These are phyloP conservation scores for Avena eriantha DNA, from an alignment of 176 grass and related monocot genomes.

Conservation along the genomic window DNA sequence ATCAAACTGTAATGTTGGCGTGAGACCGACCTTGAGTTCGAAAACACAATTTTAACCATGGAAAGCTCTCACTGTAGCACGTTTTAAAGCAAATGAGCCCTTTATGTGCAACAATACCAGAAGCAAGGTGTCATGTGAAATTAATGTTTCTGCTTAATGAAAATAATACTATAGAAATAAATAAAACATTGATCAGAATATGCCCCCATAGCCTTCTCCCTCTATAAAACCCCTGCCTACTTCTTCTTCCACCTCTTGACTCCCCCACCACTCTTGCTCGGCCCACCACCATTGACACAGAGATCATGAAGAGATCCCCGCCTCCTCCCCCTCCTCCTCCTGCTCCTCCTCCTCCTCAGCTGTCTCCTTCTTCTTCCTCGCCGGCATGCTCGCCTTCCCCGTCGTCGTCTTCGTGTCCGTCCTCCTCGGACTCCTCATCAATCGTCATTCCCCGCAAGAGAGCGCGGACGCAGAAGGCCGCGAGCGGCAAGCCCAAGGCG, in stretches of 20 bases:
- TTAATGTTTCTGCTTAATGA: neutral
- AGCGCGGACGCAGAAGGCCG: conserved; percentile 20
- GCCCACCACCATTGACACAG: neutral
- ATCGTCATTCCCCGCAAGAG: conserved; percentile 29
- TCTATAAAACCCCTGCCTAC: conserved; percentile 41
- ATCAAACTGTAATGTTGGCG: neutral
- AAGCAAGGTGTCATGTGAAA: conserved; percentile 18
- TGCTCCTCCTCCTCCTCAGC: neutral
- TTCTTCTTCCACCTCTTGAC: conserved; percentile 19
- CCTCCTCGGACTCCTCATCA: conserved; percentile 50
- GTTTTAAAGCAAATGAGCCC: neutral
- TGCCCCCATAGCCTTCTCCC: neutral
- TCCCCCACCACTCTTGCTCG: conserved; percentile 6
- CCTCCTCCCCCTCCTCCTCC: neutral
- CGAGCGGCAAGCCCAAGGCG: conserved; percentile 32
- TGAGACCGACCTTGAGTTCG: neutral
- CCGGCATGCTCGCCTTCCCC: conserved; percentile 12
- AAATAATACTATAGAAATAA: neutral
- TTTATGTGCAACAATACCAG: conserved; percentile 13
- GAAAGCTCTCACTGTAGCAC: neutral
- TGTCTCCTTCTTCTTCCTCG: conserved; percentile 33
- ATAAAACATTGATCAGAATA: neutral
- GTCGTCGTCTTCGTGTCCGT: conserved; percentile 32
- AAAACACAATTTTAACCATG: neutral
- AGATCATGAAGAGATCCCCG: conserved; percentile 58